phyloP scores from a whole-genome alignment of 106 monocot species.

The Phalaenopsis equestris region DNA sequence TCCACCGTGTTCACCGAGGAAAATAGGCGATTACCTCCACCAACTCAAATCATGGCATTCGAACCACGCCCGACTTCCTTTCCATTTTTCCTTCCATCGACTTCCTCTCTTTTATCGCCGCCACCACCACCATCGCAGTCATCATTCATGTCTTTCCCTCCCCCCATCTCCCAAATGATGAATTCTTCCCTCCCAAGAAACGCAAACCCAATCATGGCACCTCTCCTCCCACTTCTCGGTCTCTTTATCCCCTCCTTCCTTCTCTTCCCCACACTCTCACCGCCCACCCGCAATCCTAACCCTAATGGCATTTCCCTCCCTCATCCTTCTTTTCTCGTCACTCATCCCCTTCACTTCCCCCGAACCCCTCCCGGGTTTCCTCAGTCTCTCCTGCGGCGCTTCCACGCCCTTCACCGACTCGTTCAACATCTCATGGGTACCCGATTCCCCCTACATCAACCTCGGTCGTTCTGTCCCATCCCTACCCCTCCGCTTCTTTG shows the following conservation, averaged over 20 bases:
- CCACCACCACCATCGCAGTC: not conserved
- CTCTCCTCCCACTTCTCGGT: not conserved
- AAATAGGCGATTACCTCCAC: not conserved
- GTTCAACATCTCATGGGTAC: constrained; percentile 30
- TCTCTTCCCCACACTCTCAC: not conserved
- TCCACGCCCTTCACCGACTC: constrained; percentile 26
- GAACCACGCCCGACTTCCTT: constrained; percentile 10
- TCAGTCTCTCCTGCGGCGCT: constrained; percentile 43
- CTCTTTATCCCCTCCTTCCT: not conserved
- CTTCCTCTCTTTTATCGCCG: not conserved
- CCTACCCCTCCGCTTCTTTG: constrained; percentile 30
- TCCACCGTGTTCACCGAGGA: too few relatives aligned
- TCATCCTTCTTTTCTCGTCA: not conserved
- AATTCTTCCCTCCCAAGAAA: constrained; percentile 9
- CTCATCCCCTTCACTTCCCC: not conserved
- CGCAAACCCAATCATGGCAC: not conserved
- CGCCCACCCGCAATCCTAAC: not conserved
- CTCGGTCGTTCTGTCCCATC: constrained; percentile 13
- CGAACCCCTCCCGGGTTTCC: constrained; percentile 20
- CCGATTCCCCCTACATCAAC: constrained; percentile 28
- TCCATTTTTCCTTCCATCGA: not conserved
- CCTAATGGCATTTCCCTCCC: not conserved
- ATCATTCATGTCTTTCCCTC: not conserved
- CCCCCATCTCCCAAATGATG: constrained; percentile 1
- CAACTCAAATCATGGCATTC: constrained; percentile 8